phyloP scores from a whole-genome alignment of 2,329 filamentous ascomycete species.

The Ambrosiella xylebori region DNA sequence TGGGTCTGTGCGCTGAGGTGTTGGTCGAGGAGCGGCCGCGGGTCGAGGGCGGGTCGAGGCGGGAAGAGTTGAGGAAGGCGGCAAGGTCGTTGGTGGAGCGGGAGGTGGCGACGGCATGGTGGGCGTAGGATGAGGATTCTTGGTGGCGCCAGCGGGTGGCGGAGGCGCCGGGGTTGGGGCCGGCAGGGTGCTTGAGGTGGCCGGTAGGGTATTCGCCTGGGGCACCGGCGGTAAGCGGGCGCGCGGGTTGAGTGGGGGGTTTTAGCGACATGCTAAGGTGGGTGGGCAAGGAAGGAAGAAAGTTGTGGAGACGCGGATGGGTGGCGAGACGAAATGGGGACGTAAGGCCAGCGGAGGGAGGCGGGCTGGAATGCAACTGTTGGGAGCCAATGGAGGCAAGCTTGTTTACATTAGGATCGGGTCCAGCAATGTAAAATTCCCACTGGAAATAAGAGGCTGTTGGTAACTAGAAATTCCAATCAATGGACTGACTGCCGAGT shows the following conservation, averaged over 20 bases:
- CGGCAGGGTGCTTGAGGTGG: neutral
- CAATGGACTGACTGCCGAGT: too few relatives aligned
- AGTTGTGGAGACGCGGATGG: neutral
- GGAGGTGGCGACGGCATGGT: slow-evolving; percentile 28
- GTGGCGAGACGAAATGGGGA: neutral
- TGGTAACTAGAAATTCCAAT: too few relatives aligned
- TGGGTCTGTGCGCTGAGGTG: slow-evolving; percentile 28
- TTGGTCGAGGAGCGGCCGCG: slow-evolving; percentile 17
- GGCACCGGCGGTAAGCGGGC: neutral
- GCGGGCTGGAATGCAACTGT: neutral
- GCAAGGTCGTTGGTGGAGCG: slow-evolving; percentile 34
- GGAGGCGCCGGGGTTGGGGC: slow-evolving; percentile 26
- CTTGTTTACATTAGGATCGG: neutral
- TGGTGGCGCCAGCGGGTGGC: slow-evolving; percentile 45
- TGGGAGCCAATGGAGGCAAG: neutral
- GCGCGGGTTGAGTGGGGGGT: neutral
- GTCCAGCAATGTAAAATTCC: too few relatives aligned
- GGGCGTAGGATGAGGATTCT: slow-evolving; percentile 39
- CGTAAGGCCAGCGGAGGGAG: neutral
- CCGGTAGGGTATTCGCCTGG: slow-evolving; percentile 1
- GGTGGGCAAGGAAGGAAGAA: neutral
- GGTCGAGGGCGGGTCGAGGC: slow-evolving; percentile 27
- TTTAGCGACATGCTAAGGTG: neutral
- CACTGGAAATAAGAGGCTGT: too few relatives aligned
- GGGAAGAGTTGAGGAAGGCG: slow-evolving; percentile 37